Conservation (phyloP, 2,329 filamentous ascomycete genomes). For the Parafenestella ontariensis region DNA sequence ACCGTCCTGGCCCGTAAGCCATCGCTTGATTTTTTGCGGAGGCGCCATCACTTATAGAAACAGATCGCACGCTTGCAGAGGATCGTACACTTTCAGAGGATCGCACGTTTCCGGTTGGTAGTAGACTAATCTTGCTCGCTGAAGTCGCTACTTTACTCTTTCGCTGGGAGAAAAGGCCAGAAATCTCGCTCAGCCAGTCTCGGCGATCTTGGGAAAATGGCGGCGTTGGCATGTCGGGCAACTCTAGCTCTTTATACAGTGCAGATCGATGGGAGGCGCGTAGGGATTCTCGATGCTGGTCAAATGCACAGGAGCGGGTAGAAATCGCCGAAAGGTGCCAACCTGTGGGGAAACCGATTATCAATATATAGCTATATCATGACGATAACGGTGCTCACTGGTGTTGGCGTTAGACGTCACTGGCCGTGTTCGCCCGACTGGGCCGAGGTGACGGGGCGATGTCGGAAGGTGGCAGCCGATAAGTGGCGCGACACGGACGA, state of each 20-base stretch:
- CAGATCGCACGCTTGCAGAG: slow-evolving; percentile 14
- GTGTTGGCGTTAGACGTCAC: slow-evolving; percentile 65
- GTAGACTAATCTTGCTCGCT: slow-evolving; percentile 16
- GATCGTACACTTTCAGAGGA: slow-evolving; percentile 9
- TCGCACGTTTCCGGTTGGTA: neutral
- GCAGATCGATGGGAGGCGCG: slow-evolving; percentile 10
- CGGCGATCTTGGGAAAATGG: slow-evolving; percentile 46
- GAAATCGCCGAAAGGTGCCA: slow-evolving; percentile 14
- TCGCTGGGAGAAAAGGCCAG: slow-evolving; percentile 30
- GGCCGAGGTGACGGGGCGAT: slow-evolving; percentile 23
- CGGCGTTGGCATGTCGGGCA: slow-evolving; percentile 41
- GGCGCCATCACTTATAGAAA: slow-evolving; percentile 25
- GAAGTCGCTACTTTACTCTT: slow-evolving; percentile 19
- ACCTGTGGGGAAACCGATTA: slow-evolving; percentile 23
- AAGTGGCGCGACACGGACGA: neutral
- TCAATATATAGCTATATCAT: slow-evolving; percentile 46
- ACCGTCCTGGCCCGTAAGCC: slow-evolving; percentile 53
- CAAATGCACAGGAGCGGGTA: slow-evolving; percentile 12
- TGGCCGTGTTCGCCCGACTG: slow-evolving; percentile 60
- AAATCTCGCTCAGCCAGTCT: slow-evolving; percentile 45
- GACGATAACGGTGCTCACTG: slow-evolving; percentile 80
- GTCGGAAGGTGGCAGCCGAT: slow-evolving; percentile 17
- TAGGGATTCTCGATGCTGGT: too few species aligned
- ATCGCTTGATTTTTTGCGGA: slow-evolving; percentile 48
- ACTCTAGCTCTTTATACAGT: slow-evolving; percentile 2